A percentile compares a stretch with the other conserved stretches of the same genome.
phyloP scores from a whole-genome alignment of 805 yeast genomes.

The Saccharomyces kudriavzevii region DNA sequence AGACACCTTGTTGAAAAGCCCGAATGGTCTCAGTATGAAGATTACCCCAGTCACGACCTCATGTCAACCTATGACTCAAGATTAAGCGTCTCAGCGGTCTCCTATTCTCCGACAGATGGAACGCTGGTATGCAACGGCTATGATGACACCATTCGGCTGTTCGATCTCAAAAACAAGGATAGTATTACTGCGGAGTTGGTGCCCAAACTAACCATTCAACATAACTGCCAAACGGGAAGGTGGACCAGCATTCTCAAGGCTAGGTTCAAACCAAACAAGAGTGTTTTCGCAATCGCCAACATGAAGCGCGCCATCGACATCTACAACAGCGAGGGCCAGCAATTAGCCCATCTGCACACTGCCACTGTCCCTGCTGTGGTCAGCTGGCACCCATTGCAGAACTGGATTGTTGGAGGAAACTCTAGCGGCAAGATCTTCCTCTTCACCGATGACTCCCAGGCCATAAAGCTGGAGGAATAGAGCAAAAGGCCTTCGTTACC shows the following conservation, averaged over 20 bases:
- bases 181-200: slow-evolving; percentile 32
- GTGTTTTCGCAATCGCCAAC: slow-evolving; percentile 85
- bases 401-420: slow-evolving; percentile 91
- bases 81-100: slow-evolving; percentile 75
- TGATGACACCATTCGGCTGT: slow-evolving; percentile 73
- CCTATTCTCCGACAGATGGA: slow-evolving; percentile 58
- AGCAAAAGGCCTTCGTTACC: background rate
- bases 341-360: slow-evolving; percentile 68
- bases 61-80: slow-evolving; percentile 61
- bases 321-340: slow-evolving; percentile 67
- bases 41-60: slow-evolving; percentile 31
- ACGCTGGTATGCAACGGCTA: slow-evolving; percentile 87
- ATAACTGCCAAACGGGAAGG: slow-evolving; percentile 93
- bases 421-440: slow-evolving; percentile 85
- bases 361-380: slow-evolving; percentile 93
- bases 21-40: slow-evolving; percentile 53
- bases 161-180: slow-evolving; percentile 39
- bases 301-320: slow-evolving; percentile 86
- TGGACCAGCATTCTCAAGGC: slow-evolving; percentile 93
- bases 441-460: slow-evolving; percentile 25
- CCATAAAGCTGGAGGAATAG: slow-evolving; percentile 2
- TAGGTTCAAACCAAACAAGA: slow-evolving; percentile 66
- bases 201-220: slow-evolving; percentile 63
- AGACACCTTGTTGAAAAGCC: slow-evolving; percentile 41
- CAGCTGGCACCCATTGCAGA: slow-evolving; percentile 72